Percentiles rank a stretch among this genome's conserved stretches.
phyloP scores from a whole-genome alignment of 176 grass and related monocot genomes.

The Neostapfia colusana region DNA sequence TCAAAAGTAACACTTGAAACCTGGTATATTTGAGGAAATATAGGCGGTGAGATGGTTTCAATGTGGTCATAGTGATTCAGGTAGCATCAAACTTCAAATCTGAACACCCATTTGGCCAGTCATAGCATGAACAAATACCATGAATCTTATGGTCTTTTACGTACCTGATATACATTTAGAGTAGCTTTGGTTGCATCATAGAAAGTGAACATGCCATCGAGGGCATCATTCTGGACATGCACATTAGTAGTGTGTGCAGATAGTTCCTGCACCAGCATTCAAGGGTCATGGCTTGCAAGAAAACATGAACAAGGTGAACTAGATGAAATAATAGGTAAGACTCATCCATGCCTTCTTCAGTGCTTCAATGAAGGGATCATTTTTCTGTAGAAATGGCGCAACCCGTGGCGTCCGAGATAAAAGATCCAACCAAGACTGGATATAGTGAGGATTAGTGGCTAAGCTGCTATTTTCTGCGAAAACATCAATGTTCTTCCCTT shows the following conservation, averaged over 20 bases:
- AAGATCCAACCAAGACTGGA: conserved; percentile 83
- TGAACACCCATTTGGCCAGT: neutral
- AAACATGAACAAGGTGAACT: conserved; percentile 20
- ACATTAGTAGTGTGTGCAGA: conserved; percentile 81
- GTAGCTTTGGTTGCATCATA: conserved; percentile 84
- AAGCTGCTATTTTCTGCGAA: conserved; percentile 87
- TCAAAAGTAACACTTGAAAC: conserved; percentile 97
- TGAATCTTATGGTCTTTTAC: conserved; percentile 25
- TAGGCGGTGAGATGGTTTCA: conserved; percentile 18
- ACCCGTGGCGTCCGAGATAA: conserved; percentile 90
- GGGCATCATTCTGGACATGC: conserved; percentile 73
- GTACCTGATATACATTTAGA: conserved; percentile 90
- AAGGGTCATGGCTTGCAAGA: conserved; percentile 25
- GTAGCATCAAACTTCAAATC: neutral
- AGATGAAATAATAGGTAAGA: conserved; percentile 12
- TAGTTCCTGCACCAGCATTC: conserved; percentile 63
- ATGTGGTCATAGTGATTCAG: conserved; percentile 11
- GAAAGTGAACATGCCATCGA: conserved; percentile 93
- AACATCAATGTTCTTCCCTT: conserved; percentile 82
- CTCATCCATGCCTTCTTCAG: conserved; percentile 64
- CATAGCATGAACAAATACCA: conserved; percentile 25
- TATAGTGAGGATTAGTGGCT: conserved; percentile 69
- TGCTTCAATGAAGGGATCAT: conserved; percentile 71
- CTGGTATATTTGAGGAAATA: conserved; percentile 40
- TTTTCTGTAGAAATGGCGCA: conserved; percentile 89